These are phyloP conservation scores for Mycena alexandri DNA, from an alignment of 768 basidiomycete genomes.

Conservation along the genomic window DNA sequence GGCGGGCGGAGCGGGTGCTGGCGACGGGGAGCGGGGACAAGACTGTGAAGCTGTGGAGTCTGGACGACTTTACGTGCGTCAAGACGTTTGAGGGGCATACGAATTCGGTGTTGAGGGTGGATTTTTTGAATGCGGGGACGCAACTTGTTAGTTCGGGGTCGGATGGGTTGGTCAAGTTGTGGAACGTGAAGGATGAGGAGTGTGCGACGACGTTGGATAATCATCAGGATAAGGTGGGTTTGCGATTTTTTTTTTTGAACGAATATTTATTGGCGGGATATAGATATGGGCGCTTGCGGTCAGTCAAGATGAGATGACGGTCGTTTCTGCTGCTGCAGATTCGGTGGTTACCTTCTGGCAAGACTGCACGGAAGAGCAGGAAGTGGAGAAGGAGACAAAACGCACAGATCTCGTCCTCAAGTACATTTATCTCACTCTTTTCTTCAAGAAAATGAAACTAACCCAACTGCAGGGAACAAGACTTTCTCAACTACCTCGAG, in stretches of 20 bases:
- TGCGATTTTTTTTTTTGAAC: constrained; percentile 6
- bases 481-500: constrained; percentile 90
- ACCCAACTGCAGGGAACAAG: constrained; percentile 83
- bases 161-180: constrained; percentile 95
- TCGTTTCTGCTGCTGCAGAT: constrained; percentile 96
- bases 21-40: constrained; percentile 97
- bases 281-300: constrained; percentile 98
- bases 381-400: constrained; percentile 78
- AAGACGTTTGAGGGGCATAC: constrained; percentile 99
- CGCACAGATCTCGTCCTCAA: constrained; percentile 82
- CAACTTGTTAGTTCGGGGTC: constrained; percentile 93
- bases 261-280: not conserved
- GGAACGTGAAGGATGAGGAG: constrained; percentile 92
- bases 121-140: constrained; percentile 85
- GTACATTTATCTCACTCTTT: constrained; percentile 59
- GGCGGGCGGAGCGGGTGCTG: constrained; percentile 82
- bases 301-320: constrained; percentile 81
- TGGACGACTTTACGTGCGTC: constrained; percentile 94
- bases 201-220: constrained; percentile 93
- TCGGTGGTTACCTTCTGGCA: constrained; percentile 97
- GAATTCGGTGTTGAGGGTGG: constrained; percentile 94
- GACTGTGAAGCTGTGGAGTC: constrained; percentile 93
- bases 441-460: not conserved
- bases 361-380: constrained; percentile 90
- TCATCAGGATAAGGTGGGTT: constrained; percentile 91